These are phyloP conservation scores for Yamadazyma atmosphaerica DNA, from an alignment of 1,139 yeast species.

Conservation along the genomic window DNA sequence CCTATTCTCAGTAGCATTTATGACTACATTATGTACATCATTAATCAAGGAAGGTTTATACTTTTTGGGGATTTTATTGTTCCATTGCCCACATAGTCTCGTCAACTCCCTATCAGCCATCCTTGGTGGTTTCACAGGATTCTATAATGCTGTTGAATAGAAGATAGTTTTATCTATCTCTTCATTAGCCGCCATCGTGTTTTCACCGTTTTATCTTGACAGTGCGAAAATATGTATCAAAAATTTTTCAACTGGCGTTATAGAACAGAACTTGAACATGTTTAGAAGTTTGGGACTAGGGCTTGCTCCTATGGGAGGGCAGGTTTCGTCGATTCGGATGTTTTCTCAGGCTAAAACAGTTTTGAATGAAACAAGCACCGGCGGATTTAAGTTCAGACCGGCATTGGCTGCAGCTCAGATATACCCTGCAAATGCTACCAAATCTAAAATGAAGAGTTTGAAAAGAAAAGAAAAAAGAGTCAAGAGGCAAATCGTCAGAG, in stretches of 20 bases:
- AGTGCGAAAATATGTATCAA: slow-evolving; percentile 1
- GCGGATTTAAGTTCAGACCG: slow-evolving; percentile 17
- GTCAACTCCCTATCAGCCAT: slow-evolving; percentile 4
- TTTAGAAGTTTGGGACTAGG: background rate
- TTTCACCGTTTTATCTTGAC: background rate
- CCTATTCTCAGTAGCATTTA: background rate
- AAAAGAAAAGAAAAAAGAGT: slow-evolving; percentile 43
- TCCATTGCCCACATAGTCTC: slow-evolving; percentile 4
- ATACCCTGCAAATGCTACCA: slow-evolving; percentile 25
- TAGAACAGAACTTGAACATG: background rate
- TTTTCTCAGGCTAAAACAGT: background rate
- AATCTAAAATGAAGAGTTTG: slow-evolving; percentile 36
- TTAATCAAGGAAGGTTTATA: slow-evolving; percentile 18
- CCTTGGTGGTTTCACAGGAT: background rate
- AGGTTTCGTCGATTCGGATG: background rate
- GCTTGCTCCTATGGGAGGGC: background rate
- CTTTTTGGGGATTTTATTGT: slow-evolving; percentile 4
- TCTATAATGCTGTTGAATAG: too few relatives aligned
- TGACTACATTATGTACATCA: slow-evolving; percentile 21
- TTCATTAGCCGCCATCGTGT: too few relatives aligned
- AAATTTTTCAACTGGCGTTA: slow-evolving; percentile 3
- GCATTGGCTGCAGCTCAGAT: slow-evolving; percentile 36
- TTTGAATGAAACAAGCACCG: slow-evolving; percentile 3
- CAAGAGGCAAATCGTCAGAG: slow-evolving; percentile 45
- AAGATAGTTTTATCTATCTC: too few relatives aligned